Percentiles rank a stretch among this genome's conserved stretches.
These are phyloP conservation scores for Lepraria neglecta DNA, from an alignment of 495 filamentous ascomycete species.

Conservation along the genomic window DNA sequence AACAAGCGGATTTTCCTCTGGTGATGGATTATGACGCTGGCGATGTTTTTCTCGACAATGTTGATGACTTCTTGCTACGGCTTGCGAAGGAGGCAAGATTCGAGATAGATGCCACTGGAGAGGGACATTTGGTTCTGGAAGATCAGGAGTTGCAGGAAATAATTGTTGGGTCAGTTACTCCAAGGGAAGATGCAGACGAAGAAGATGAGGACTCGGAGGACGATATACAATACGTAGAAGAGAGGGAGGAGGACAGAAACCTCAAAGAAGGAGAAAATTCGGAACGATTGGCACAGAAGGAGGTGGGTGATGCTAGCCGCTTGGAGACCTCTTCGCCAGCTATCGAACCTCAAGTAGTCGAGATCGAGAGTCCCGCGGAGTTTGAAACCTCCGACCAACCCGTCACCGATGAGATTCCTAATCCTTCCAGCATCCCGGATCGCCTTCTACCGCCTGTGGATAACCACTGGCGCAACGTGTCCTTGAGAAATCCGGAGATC, in stretches of 20 bases:
- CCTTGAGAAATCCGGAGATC: constrained; percentile 51
- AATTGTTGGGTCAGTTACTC: constrained; percentile 7
- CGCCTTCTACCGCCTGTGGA: not conserved
- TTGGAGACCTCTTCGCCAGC: not conserved
- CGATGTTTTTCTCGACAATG: not conserved
- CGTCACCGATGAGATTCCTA: not conserved
- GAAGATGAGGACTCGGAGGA: not conserved
- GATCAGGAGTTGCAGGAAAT: constrained; percentile 1
- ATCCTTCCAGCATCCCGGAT: not conserved
- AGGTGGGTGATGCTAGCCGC: not conserved
- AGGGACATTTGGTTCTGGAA: not conserved
- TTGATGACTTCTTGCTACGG: constrained; percentile 9
- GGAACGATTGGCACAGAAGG: not conserved
- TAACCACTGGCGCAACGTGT: constrained; percentile 45
- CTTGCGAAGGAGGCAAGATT: constrained; percentile 29
- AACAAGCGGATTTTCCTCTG: constrained; percentile 33
- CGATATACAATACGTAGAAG: not conserved
- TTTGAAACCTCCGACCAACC: not conserved
- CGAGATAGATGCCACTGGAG: constrained; percentile 21
- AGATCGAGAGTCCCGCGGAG: not conserved
- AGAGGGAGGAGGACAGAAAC: not conserved
- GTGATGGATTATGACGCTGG: constrained; percentile 7
- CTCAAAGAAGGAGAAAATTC: not conserved
- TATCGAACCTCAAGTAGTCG: not conserved
- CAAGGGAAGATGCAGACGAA: not conserved